These are phyloP conservation scores for Mucor plumbeus DNA, from an alignment of 371 early-diverging fungal species.

Conservation along the genomic window DNA sequence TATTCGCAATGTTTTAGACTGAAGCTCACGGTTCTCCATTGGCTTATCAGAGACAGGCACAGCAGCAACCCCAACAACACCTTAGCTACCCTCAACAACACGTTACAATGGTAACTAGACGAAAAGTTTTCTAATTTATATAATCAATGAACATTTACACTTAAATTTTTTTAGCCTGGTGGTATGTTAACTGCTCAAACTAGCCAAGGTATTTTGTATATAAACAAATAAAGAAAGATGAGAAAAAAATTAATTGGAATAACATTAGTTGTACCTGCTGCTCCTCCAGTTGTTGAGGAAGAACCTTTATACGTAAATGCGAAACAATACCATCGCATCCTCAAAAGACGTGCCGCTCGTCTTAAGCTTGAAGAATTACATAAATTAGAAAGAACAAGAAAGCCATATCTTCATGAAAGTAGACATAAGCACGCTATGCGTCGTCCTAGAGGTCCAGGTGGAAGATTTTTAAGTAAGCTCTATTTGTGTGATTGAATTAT, in stretches of 20 bases:
- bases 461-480: slow-evolving; percentile 76
- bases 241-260: slow-evolving; percentile 22
- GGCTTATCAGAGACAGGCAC: slow-evolving; percentile 15
- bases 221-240: not conserved
- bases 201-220: slow-evolving; percentile 26
- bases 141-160: too few species aligned
- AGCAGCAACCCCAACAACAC: slow-evolving; percentile 7
- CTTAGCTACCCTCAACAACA: slow-evolving; percentile 20
- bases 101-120: slow-evolving; percentile 14
- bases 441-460: slow-evolving; percentile 91
- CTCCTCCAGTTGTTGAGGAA: slow-evolving; percentile 49
- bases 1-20: slow-evolving; percentile 13
- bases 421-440: slow-evolving; percentile 97
- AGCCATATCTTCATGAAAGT: slow-evolving; percentile 94
- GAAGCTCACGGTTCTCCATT: slow-evolving; percentile 22
- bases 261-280: slow-evolving; percentile 19
- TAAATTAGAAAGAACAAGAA: slow-evolving; percentile 58
- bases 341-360: slow-evolving; percentile 82
- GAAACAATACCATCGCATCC: slow-evolving; percentile 92
- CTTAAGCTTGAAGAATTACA: slow-evolving; percentile 66
- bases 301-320: slow-evolving; percentile 93
- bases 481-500: not conserved
- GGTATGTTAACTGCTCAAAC: slow-evolving; percentile 42
- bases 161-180: slow-evolving; percentile 23
- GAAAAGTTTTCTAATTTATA: not conserved